A percentile compares a stretch with the other conserved stretches of the same genome.
Conservation (phyloP, 768 basidiomycete species). For the Boletus sp. region DNA sequence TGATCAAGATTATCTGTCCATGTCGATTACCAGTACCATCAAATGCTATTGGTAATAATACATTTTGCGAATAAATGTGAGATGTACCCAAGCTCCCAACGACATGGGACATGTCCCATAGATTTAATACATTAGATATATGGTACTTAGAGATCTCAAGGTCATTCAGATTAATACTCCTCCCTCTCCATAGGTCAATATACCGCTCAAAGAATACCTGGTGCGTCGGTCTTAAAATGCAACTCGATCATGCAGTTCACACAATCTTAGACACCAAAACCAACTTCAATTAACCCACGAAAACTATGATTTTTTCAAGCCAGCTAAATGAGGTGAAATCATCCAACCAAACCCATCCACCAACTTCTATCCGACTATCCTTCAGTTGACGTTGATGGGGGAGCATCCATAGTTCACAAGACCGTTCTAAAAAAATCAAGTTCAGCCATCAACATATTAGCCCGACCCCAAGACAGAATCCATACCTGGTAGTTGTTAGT, state of each 20-base stretch:
- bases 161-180: no score
- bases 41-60: no score
- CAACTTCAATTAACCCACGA: not conserved
- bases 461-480: not conserved
- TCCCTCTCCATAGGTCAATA: no score
- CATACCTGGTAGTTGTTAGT: not conserved
- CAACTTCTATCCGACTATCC: not conserved
- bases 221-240: no score
- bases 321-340: not conserved
- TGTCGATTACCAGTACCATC: no score
- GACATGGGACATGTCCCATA: no score
- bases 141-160: no score
- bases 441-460: not conserved
- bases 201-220: no score
- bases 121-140: no score
- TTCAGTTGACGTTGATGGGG: not conserved
- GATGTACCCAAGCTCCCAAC: no score
- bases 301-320: not conserved
- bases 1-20: no score
- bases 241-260: not conserved
- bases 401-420: not conserved
- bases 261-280: not conserved
- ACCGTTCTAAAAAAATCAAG: not conserved
- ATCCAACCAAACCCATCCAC: not conserved
- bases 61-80: no score